Conservation (phyloP, 345 rosid genomes). For the Ceriops decandra region DNA sequence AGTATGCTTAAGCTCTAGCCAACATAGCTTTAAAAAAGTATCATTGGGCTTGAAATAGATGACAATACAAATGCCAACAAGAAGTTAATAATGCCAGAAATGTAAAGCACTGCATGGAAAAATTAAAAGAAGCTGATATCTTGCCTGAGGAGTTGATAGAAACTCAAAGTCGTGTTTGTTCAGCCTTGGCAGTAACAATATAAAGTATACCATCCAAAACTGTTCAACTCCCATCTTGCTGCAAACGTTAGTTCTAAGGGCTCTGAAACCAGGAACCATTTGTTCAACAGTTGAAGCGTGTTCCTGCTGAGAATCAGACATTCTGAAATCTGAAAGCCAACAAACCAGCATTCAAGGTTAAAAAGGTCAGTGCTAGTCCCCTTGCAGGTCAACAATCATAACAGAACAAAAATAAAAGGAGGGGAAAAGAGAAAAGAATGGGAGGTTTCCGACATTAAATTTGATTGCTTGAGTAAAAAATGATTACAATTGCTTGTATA, state of each 20-base stretch:
- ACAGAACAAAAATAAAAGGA: not conserved
- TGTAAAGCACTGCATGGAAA: not conserved
- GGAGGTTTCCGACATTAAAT: too few relatives aligned
- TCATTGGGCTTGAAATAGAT: too few relatives aligned
- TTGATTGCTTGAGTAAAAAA: too few relatives aligned
- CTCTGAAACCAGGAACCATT: conserved; percentile 48
- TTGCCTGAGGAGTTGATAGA: conserved; percentile 60
- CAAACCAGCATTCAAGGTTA: conserved; percentile 3
- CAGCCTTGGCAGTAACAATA: conserved; percentile 64
- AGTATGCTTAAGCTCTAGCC: too few relatives aligned
- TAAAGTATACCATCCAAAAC: conserved; percentile 75
- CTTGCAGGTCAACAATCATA: not conserved
- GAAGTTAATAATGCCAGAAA: not conserved
- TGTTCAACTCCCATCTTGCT: conserved; percentile 36
- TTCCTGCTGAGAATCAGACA: conserved; percentile 53
- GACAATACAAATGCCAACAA: not conserved
- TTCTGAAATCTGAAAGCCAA: conserved; percentile 49
- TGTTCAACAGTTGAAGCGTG: conserved; percentile 52
- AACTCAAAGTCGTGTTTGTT: conserved; percentile 52
- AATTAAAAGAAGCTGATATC: conserved; percentile 6
- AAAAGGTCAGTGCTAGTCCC: not conserved
- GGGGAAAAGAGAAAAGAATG: not conserved
- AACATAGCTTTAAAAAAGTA: too few relatives aligned
- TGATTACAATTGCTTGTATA: too few relatives aligned
- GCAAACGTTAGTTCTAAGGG: conserved; percentile 43